phyloP scores from a whole-genome alignment of 2,329 filamentous ascomycete genomes.

The Fusarium citri region DNA sequence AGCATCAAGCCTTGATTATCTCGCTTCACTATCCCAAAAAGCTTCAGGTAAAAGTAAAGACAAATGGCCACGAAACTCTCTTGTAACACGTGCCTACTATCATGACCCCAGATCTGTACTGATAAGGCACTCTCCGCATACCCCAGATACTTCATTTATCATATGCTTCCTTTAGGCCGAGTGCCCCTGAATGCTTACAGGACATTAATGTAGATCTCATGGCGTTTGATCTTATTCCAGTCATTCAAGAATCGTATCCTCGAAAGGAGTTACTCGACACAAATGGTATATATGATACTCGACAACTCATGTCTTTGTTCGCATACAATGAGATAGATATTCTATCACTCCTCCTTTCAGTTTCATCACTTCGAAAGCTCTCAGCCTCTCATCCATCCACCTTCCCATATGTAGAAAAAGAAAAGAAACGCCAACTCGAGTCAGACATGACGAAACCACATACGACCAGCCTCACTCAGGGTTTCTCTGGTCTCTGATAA shows the following conservation, averaged over 20 bases:
- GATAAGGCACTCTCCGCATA: slow-evolving; percentile 38
- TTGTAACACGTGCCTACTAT: background rate
- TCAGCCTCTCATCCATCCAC: background rate
- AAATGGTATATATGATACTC: background rate
- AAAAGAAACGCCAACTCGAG: slow-evolving; percentile 15
- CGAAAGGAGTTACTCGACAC: background rate
- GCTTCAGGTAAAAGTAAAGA: slow-evolving; percentile 37
- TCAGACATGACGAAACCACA: slow-evolving; percentile 29
- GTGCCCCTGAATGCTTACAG: slow-evolving; percentile 27
- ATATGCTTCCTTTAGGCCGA: slow-evolving; percentile 13
- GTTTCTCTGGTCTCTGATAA: slow-evolving; percentile 41
- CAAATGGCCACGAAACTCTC: slow-evolving; percentile 25
- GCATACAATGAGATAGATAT: background rate
- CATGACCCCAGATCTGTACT: slow-evolving; percentile 21
- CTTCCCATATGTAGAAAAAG: slow-evolving; percentile 15
- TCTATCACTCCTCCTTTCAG: background rate
- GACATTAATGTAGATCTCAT: slow-evolving; percentile 13
- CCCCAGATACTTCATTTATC: slow-evolving; percentile 15
- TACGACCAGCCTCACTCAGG: slow-evolving; percentile 7
- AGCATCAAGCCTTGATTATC: slow-evolving; percentile 1
- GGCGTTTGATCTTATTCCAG: background rate
- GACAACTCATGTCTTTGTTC: background rate
- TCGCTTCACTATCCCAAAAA: slow-evolving; percentile 4
- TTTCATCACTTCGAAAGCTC: background rate
- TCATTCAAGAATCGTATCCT: background rate